These are phyloP conservation scores for Colletotrichum aenigma DNA, from an alignment of 2,329 filamentous ascomycete genomes.

Conservation along the genomic window DNA sequence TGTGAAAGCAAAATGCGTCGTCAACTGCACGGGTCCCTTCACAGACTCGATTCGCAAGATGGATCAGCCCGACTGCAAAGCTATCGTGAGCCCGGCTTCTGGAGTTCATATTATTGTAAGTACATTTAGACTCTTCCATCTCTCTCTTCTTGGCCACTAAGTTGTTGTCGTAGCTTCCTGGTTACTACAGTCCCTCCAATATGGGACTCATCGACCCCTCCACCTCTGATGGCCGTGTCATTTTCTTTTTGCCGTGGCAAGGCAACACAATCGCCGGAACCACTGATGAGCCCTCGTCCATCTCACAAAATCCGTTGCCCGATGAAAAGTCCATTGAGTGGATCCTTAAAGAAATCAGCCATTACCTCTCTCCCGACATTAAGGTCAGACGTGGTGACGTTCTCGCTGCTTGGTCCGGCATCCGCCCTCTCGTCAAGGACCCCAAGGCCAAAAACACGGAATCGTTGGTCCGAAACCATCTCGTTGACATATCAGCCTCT, in stretches of 20 bases:
- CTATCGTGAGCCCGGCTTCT: slow-evolving; percentile 85
- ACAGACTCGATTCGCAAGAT: slow-evolving; percentile 85
- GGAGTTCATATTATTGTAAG: slow-evolving; percentile 77
- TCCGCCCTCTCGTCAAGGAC: slow-evolving; percentile 84
- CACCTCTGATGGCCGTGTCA: slow-evolving; percentile 86
- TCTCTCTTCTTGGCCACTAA: neutral
- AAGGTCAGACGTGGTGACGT: slow-evolving; percentile 85
- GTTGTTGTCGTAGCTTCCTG: slow-evolving; percentile 59
- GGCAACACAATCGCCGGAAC: slow-evolving; percentile 91
- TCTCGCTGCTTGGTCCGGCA: slow-evolving; percentile 89
- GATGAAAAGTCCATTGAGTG: slow-evolving; percentile 86
- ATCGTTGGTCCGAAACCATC: slow-evolving; percentile 85
- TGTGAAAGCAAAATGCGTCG: slow-evolving; percentile 79
- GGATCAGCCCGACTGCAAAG: slow-evolving; percentile 73
- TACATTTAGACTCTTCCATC: neutral
- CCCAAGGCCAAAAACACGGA: slow-evolving; percentile 86
- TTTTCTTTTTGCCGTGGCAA: slow-evolving; percentile 94
- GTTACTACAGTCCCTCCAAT: slow-evolving; percentile 83
- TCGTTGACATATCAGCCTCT: slow-evolving; percentile 79
- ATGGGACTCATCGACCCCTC: slow-evolving; percentile 89
- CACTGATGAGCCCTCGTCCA: slow-evolving; percentile 77
- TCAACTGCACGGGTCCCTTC: slow-evolving; percentile 91
- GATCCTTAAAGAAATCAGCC: slow-evolving; percentile 83
- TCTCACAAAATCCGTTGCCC: slow-evolving; percentile 75
- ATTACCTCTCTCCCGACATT: slow-evolving; percentile 84